Base-by-base conservation (phyloP, 441 rosid genomes). In the Populus tomentosa region DNA sequence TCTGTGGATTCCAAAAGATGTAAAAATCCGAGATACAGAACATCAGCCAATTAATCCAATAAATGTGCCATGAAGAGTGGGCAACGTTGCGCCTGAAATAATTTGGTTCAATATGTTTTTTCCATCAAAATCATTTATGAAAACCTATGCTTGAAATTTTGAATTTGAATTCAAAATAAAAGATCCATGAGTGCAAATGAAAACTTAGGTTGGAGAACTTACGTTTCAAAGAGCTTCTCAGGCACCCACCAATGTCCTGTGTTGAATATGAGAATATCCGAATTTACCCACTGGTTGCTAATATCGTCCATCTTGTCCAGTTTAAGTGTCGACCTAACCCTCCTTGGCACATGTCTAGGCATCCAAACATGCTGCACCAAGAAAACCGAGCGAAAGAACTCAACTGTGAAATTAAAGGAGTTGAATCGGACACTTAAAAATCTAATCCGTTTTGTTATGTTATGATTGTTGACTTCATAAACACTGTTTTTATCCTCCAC, bases 211-310 rank as follows among this genome's bases (percentile, higher is more conserved):
- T 68, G 35, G 78, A 77, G 42, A 82, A 71, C 97, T 87, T 88
- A 91, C 95, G 76, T 86, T 68, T 85, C 87, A 32, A 91, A 92
- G 76, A 89, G 90, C 91, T 92, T 92, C 86, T 90, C 90, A 23
- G 97, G 94, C 73, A 87, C 93, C 97, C 97, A 92, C 97, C 97
- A 92, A 35, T 92, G 97, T 71, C 95, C 97, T 1, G 93, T 87
- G 76, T 92, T 92, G 88, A 92, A 92, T 65, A 92, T 80, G 53
- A 92, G 93, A 80, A 85, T 80, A 79, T 92, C 94, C 2, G 95
- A 88, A 16, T 87, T 78, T 70, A 84, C 78, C 97, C 97, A 92
- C 72, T 82, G 82, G 7, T 84, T 75, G 85, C 90, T 87, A 72
- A 88, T 90, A 38, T 85, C 89, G 83, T 92, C 93, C 81, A 91